Conservation (phyloP, 805 yeast species). For the Scheffersomyces amazonensis region DNA sequence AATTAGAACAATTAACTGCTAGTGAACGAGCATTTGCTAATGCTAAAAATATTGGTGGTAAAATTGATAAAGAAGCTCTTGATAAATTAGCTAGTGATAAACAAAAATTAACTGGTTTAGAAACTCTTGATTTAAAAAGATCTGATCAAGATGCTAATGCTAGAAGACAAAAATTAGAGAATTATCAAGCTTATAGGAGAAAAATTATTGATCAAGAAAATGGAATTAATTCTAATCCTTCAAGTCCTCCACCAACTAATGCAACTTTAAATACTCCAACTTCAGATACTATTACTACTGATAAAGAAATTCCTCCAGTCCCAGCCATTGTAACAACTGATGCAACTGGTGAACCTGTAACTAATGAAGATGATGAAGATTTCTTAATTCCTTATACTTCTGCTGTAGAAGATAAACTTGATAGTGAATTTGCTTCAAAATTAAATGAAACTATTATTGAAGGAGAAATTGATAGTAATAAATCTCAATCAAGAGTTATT, state of each 20-base stretch:
- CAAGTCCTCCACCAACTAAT: conserved; percentile 2
- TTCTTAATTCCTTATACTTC: conserved; percentile 64
- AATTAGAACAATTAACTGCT: conserved; percentile 55
- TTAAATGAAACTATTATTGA: conserved; percentile 52
- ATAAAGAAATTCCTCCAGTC: too few relatives aligned
- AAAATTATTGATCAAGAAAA: conserved; percentile 60
- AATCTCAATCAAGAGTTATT: conserved; percentile 54
- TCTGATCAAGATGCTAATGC: conserved; percentile 47
- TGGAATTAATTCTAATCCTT: conserved; percentile 7
- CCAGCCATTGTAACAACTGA: conserved; percentile 4
- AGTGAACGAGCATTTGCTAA: conserved; percentile 58
- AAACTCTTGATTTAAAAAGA: conserved; percentile 38
- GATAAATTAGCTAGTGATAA: conserved; percentile 32
- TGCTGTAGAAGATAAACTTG: conserved; percentile 62
- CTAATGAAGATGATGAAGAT: conserved; percentile 13
- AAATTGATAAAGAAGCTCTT: conserved; percentile 31
- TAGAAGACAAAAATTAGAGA: conserved; percentile 51
- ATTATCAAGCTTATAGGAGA: conserved; percentile 55
- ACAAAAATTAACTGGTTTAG: conserved; percentile 40
- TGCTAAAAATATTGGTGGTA: conserved; percentile 44
- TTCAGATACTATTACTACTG: conserved; percentile 2
- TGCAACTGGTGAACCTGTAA: conserved; percentile 5
- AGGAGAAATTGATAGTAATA: conserved; percentile 54
- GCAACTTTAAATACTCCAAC: conserved; percentile 3
- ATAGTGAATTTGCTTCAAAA: conserved; percentile 54